Conservation (phyloP, 2,329 filamentous ascomycete genomes). For the Paecilomyces variotii region DNA sequence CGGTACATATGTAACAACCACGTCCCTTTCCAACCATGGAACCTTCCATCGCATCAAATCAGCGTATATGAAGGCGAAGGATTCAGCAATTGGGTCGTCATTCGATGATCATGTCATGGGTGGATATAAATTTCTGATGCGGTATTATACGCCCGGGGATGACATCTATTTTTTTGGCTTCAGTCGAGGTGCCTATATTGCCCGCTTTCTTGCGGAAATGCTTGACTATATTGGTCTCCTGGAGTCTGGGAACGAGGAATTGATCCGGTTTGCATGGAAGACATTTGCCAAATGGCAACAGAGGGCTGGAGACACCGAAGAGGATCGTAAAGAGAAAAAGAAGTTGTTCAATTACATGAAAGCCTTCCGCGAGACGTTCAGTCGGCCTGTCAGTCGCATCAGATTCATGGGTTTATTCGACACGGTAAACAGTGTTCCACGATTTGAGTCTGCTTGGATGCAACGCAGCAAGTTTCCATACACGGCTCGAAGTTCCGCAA, state of each 20-base stretch:
- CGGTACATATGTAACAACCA: constrained; percentile 36
- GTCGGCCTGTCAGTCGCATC: constrained; percentile 64
- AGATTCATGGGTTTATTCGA: constrained; percentile 73
- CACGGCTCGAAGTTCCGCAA: constrained; percentile 47
- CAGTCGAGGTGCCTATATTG: constrained; percentile 64
- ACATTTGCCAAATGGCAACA: constrained; percentile 37
- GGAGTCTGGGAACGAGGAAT: constrained; percentile 75
- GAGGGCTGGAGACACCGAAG: constrained; percentile 19
- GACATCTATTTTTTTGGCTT: constrained; percentile 68
- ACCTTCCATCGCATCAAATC: constrained; percentile 47
- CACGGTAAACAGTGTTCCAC: constrained; percentile 71
- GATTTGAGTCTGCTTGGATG: constrained; percentile 66
- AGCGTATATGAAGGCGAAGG: constrained; percentile 37
- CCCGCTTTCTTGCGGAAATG: constrained; percentile 73
- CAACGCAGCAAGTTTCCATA: constrained; percentile 65
- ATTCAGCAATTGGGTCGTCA: constrained; percentile 70
- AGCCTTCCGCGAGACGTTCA: constrained; percentile 73
- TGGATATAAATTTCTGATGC: constrained; percentile 72
- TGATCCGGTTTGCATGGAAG: constrained; percentile 76
- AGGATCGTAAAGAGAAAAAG: constrained; percentile 22
- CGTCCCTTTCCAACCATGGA: constrained; percentile 25
- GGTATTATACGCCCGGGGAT: constrained; percentile 55
- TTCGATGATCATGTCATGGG: constrained; percentile 79
- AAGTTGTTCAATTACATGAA: constrained; percentile 67
- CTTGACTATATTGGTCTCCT: constrained; percentile 73